phyloP scores from a whole-genome alignment of 257 asterid genomes.

The Vinca minor region DNA sequence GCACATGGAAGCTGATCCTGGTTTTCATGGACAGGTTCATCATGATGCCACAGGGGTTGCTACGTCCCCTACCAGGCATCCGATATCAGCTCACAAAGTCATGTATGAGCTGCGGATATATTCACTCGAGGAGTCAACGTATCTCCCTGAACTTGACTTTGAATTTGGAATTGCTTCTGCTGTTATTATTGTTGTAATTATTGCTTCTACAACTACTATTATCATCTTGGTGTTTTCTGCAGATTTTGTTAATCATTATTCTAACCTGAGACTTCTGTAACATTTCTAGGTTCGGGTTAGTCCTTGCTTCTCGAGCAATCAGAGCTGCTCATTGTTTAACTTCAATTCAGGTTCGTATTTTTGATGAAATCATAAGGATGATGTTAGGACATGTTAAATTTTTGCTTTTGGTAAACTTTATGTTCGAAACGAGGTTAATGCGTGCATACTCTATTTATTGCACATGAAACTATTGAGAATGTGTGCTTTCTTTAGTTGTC shows the following conservation, averaged over 20 bases:
- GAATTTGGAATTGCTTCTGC: not conserved
- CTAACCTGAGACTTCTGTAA: slow-evolving; percentile 17
- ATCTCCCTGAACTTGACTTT: slow-evolving; percentile 21
- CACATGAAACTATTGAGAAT: not conserved
- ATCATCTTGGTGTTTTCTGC: not conserved
- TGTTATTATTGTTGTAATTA: not conserved
- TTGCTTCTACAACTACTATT: slow-evolving; percentile 1
- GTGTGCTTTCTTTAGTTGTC: not conserved
- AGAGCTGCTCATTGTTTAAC: slow-evolving; percentile 99
- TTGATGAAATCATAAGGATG: slow-evolving; percentile 12
- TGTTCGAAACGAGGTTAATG: too few species aligned
- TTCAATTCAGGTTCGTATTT: slow-evolving; percentile 75
- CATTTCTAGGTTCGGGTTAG: slow-evolving; percentile 65
- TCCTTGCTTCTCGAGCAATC: slow-evolving; percentile 79
- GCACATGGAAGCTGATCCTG: slow-evolving; percentile 60
- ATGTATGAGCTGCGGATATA: slow-evolving; percentile 87
- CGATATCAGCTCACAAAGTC: slow-evolving; percentile 76
- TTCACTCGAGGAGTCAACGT: slow-evolving; percentile 96
- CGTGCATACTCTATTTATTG: not conserved
- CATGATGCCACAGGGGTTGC: slow-evolving; percentile 61
- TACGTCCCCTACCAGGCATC: slow-evolving; percentile 97
- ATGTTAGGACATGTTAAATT: not conserved
- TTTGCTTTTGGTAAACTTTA: too few species aligned
- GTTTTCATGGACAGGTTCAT: slow-evolving; percentile 55
- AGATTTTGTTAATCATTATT: not conserved